phyloP scores from a whole-genome alignment of 2,329 filamentous ascomycete species.

The Phialophora chinensis region DNA sequence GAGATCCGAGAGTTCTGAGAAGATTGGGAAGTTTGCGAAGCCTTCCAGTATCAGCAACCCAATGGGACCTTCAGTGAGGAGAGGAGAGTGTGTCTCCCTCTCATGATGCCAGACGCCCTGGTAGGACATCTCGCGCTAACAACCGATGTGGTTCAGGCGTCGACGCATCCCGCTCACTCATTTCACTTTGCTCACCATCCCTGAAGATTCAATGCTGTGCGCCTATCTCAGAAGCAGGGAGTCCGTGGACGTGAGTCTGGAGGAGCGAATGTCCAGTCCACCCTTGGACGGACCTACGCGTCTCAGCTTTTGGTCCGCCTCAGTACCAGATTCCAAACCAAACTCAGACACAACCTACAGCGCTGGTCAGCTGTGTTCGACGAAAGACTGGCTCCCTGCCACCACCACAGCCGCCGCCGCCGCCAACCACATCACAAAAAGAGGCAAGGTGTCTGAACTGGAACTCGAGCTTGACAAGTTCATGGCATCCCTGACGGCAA shows the following conservation, averaged over 20 bases:
- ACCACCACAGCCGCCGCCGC: background rate
- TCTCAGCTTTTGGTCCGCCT: background rate
- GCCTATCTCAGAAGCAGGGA: conserved; percentile 23
- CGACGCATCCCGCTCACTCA: conserved; percentile 27
- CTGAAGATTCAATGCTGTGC: conserved; percentile 28
- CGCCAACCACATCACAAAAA: background rate
- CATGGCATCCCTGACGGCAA: conserved; percentile 25
- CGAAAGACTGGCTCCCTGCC: background rate
- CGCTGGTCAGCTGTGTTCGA: background rate
- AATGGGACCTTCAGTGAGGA: background rate
- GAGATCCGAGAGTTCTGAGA: background rate
- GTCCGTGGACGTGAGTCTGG: conserved; percentile 25
- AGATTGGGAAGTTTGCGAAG: background rate
- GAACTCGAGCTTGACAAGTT: conserved; percentile 28
- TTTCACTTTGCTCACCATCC: conserved; percentile 30
- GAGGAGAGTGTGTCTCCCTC: conserved; percentile 11
- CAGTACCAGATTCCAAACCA: background rate
- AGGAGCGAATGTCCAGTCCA: conserved; percentile 6
- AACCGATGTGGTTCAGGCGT: background rate
- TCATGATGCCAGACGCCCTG: background rate
- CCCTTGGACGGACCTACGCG: background rate
- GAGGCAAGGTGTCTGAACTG: background rate
- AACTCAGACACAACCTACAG: background rate
- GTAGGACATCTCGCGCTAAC: background rate
- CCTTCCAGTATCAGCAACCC: background rate